Evolutionary conservation across 1,284 basidiomycete genomes (phyloP).

Genomic region (Ganoderma lucidum): DNA sequence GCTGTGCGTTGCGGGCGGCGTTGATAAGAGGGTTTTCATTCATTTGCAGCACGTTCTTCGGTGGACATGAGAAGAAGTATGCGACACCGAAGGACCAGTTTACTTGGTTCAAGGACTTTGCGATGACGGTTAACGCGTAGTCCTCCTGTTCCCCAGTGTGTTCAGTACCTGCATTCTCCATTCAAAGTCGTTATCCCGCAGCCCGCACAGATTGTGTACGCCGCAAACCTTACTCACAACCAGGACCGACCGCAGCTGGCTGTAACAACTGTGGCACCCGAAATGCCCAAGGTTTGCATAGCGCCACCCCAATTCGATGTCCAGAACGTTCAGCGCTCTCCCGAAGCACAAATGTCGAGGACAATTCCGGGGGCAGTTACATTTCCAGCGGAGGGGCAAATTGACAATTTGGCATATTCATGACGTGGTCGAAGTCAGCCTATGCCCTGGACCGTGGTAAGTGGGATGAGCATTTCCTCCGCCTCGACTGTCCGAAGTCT

Average conservation of each 20-base stretch:
- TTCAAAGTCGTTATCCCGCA: background rate
- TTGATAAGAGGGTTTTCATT: background rate
- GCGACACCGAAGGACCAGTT: constrained; percentile 77
- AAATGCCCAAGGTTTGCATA: background rate
- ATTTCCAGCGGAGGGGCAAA: background rate
- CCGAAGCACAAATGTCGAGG: too few relatives aligned
- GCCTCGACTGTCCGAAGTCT: background rate
- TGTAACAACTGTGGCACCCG: background rate
- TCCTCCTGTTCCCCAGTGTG: background rate
- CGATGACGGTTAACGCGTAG: constrained; percentile 45
- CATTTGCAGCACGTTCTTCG: constrained; percentile 78
- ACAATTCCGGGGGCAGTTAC: background rate
- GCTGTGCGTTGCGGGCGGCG: background rate
- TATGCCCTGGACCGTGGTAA: background rate
- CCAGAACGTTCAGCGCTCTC: too few relatives aligned
- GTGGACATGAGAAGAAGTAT: constrained; percentile 70
- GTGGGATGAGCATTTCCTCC: background rate
- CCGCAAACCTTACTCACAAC: background rate
- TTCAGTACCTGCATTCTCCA: background rate
- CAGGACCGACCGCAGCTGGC: background rate
- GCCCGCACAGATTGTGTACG: background rate
- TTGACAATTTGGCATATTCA: background rate
- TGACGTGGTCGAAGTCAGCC: background rate
- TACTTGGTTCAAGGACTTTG: constrained; percentile 78
- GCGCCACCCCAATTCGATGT: background rate